phyloP scores from a whole-genome alignment of 129 eudicot genomes.

The Gnaphalium uliginosum region DNA sequence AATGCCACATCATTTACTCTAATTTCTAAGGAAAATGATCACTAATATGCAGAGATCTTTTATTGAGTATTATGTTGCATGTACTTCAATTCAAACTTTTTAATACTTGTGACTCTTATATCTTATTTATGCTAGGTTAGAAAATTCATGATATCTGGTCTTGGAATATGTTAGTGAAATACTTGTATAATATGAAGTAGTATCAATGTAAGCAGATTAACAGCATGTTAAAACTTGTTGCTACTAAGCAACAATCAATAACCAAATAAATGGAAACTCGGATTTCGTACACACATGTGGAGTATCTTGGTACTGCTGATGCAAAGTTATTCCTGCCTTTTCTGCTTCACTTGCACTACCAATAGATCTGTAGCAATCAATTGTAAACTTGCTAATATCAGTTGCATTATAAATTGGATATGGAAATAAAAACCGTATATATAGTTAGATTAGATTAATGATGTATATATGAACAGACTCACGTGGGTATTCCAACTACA shows the following conservation, averaged over 20 bases:
- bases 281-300: constrained; percentile 48
- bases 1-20: background rate
- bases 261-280: constrained; percentile 30
- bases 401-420: background rate
- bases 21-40: constrained; percentile 4
- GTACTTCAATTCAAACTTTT: background rate
- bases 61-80: constrained; percentile 1
- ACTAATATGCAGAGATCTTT: constrained; percentile 10
- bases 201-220: constrained; percentile 5
- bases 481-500: constrained; percentile 62
- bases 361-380: constrained; percentile 50
- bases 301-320: constrained; percentile 48
- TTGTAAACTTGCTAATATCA: background rate
- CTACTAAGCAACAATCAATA: constrained; percentile 18
- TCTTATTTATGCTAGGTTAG: too few species aligned
- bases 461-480: constrained; percentile 31
- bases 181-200: background rate
- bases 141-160: too few species aligned
- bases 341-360: constrained; percentile 65
- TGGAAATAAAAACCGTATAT: background rate
- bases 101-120: too few species aligned
- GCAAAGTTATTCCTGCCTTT: constrained; percentile 64
- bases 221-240: constrained; percentile 9
- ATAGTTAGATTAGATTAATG: background rate
- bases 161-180: too few species aligned